Percentiles rank a stretch among this genome's conserved stretches.
Evolutionary conservation across 495 filamentous ascomycete genomes (phyloP).

Genomic region (Diplogelasinospora grovesii): DNA sequence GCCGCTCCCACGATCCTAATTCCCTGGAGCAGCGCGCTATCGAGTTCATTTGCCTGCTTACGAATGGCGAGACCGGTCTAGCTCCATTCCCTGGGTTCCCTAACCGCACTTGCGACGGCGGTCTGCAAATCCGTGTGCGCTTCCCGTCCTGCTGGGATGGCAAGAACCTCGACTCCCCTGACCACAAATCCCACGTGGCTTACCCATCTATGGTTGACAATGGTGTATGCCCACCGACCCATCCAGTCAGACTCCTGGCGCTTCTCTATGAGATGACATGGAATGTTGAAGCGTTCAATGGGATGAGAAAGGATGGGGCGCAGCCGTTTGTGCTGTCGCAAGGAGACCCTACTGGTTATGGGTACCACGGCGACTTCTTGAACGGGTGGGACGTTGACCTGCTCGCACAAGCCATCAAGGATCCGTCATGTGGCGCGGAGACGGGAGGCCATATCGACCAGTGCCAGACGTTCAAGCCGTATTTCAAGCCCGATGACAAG

Average conservation of each 20-base stretch:
- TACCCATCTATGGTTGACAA: slow-evolving; percentile 44
- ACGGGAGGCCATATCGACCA: slow-evolving; percentile 25
- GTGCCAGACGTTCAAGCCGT: slow-evolving; percentile 38
- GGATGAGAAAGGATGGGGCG: slow-evolving; percentile 20
- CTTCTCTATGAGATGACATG: slow-evolving; percentile 61
- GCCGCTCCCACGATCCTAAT: slow-evolving; percentile 33
- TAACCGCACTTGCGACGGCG: slow-evolving; percentile 49
- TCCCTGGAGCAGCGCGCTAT: slow-evolving; percentile 37
- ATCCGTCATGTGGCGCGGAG: slow-evolving; percentile 38
- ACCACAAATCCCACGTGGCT: slow-evolving; percentile 53
- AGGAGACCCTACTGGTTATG: slow-evolving; percentile 38
- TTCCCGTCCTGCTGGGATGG: slow-evolving; percentile 80
- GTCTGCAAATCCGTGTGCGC: slow-evolving; percentile 63
- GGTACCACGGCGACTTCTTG: slow-evolving; percentile 55
- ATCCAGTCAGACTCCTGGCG: slow-evolving; percentile 51
- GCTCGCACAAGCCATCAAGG: slow-evolving; percentile 43
- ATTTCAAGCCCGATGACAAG: slow-evolving; percentile 1
- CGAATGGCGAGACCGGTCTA: slow-evolving; percentile 35
- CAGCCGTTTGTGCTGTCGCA: slow-evolving; percentile 53
- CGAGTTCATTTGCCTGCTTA: slow-evolving; percentile 41
- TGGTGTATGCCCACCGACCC: slow-evolving; percentile 45
- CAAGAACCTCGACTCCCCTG: slow-evolving; percentile 42
- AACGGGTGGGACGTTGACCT: slow-evolving; percentile 57
- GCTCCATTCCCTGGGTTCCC: slow-evolving; percentile 25
- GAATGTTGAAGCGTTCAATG: slow-evolving; percentile 45